A percentile compares a stretch with the other conserved stretches of the same genome.
These are phyloP conservation scores for Pythium coloratum DNA, from an alignment of 352 stramenopile species.

Conservation along the genomic window DNA sequence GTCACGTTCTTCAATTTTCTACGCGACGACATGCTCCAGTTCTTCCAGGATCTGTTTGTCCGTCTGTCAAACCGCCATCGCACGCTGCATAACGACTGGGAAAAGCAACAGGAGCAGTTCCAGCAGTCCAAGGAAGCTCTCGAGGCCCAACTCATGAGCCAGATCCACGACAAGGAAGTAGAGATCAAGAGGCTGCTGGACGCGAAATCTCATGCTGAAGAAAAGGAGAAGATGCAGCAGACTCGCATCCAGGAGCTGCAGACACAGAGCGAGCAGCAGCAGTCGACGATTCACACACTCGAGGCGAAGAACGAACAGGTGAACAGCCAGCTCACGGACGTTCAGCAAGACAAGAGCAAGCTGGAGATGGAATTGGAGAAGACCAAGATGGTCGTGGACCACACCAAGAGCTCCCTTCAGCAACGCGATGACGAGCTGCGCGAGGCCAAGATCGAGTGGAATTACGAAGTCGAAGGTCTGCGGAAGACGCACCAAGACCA, in stretches of 20 bases:
- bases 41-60: constrained; percentile 53
- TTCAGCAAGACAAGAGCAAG: constrained; percentile 28
- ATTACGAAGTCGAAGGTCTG: constrained; percentile 36
- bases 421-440: constrained; percentile 37
- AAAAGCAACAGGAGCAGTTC: constrained; percentile 33
- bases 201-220: constrained; percentile 48
- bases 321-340: constrained; percentile 32
- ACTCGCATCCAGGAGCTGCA: constrained; percentile 46
- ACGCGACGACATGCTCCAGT: constrained; percentile 45
- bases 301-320: constrained; percentile 38
- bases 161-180: constrained; percentile 46
- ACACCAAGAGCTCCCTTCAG: constrained; percentile 39
- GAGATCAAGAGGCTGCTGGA: constrained; percentile 49
- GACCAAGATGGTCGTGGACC: constrained; percentile 43
- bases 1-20: constrained; percentile 70
- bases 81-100: constrained; percentile 29
- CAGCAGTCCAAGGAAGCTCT: constrained; percentile 39
- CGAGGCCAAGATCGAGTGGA: constrained; percentile 38
- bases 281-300: constrained; percentile 29
- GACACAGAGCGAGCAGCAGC: constrained; percentile 38
- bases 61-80: constrained; percentile 35
- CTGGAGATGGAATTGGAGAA: constrained; percentile 61
- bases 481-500: constrained; percentile 41
- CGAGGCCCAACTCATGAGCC: constrained; percentile 43
- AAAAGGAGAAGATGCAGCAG: constrained; percentile 48